Evolutionary conservation across 768 basidiomycete species (phyloP).

Genomic region (Baorangia bicolor): DNA sequence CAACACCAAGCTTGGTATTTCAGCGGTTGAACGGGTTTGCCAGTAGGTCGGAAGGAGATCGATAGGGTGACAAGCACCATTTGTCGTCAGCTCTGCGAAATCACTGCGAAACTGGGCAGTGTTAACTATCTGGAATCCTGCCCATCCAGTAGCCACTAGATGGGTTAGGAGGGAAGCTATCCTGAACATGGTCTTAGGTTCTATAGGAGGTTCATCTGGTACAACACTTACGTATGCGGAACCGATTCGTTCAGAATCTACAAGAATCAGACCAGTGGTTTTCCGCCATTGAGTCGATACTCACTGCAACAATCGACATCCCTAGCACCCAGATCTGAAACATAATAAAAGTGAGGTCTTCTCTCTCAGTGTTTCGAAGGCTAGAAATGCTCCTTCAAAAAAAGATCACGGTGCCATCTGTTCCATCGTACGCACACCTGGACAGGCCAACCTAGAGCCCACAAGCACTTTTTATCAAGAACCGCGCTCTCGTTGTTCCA

Average conservation of each 20-base stretch:
- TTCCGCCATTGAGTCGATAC: conserved; percentile 24
- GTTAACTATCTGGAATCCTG: conserved; percentile 60
- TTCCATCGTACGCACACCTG: conserved; percentile 49
- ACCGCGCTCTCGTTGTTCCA: conserved; percentile 33
- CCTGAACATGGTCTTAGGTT: conserved; percentile 21
- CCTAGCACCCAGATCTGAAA: conserved; percentile 83
- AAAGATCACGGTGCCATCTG: neutral
- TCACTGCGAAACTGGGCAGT: conserved; percentile 65
- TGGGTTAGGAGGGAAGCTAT: conserved; percentile 73
- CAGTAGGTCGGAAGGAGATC: conserved; percentile 67
- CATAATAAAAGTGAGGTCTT: conserved; percentile 73
- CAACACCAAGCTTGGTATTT: conserved; percentile 61
- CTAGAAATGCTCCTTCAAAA: conserved; percentile 34
- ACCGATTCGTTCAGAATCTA: conserved; percentile 70
- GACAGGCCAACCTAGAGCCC: conserved; percentile 68
- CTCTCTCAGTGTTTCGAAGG: conserved; percentile 69
- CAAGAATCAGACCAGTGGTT: neutral
- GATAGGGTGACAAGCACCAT: conserved; percentile 60
- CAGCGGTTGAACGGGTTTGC: conserved; percentile 55
- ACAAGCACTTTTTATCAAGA: conserved; percentile 52
- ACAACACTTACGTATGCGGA: conserved; percentile 54
- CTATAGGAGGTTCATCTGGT: neutral
- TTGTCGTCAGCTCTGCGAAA: conserved; percentile 54
- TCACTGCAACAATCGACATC: conserved; percentile 66
- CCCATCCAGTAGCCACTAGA: conserved; percentile 70